Evolutionary conservation across 2,329 filamentous ascomycete species (phyloP).

Genomic region (Thielaviopsis ethacetica): DNA sequence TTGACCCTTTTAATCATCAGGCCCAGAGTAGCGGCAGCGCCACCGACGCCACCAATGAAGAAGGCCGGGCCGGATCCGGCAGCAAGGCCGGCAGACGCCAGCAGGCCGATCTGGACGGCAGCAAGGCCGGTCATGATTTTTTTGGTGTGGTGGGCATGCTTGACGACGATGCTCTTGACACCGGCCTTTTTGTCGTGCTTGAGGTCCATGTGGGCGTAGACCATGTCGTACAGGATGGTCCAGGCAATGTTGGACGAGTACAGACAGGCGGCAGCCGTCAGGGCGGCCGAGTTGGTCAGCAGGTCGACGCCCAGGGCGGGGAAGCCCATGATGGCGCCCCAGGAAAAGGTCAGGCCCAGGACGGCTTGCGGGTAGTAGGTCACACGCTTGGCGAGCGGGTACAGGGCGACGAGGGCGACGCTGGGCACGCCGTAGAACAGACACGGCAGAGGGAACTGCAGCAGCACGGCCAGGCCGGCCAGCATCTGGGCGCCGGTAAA

Average conservation of each 20-base stretch:
- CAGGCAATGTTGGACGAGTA: slow-evolving; percentile 70
- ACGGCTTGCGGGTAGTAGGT: slow-evolving; percentile 80
- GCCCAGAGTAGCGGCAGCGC: slow-evolving; percentile 41
- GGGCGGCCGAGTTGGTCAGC: slow-evolving; percentile 43
- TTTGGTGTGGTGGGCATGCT: slow-evolving; percentile 65
- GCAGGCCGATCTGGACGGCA: slow-evolving; percentile 48
- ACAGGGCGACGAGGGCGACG: slow-evolving; percentile 54
- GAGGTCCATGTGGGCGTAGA: slow-evolving; percentile 86
- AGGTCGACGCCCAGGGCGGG: slow-evolving; percentile 66
- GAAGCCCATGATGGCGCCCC: slow-evolving; percentile 80
- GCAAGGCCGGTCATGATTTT: slow-evolving; percentile 56
- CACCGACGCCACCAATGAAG: slow-evolving; percentile 50
- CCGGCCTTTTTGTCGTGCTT: slow-evolving; percentile 72
- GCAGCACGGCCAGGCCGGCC: slow-evolving; percentile 52
- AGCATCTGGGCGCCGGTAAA: slow-evolving; percentile 64
- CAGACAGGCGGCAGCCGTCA: slow-evolving; percentile 49
- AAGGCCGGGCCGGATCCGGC: slow-evolving; percentile 53
- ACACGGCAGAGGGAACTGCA: slow-evolving; percentile 60
- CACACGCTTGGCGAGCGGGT: slow-evolving; percentile 71
- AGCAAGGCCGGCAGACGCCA: slow-evolving; percentile 52
- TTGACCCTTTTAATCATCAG: slow-evolving; percentile 53
- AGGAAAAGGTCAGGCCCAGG: slow-evolving; percentile 71
- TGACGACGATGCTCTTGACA: slow-evolving; percentile 75
- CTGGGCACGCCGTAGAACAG: slow-evolving; percentile 66
- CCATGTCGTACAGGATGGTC: slow-evolving; percentile 84